Percentiles rank a stretch among this genome's conserved stretches.
phyloP scores from a whole-genome alignment of 2,329 filamentous ascomycete genomes.

The Gremmenia infestans region DNA sequence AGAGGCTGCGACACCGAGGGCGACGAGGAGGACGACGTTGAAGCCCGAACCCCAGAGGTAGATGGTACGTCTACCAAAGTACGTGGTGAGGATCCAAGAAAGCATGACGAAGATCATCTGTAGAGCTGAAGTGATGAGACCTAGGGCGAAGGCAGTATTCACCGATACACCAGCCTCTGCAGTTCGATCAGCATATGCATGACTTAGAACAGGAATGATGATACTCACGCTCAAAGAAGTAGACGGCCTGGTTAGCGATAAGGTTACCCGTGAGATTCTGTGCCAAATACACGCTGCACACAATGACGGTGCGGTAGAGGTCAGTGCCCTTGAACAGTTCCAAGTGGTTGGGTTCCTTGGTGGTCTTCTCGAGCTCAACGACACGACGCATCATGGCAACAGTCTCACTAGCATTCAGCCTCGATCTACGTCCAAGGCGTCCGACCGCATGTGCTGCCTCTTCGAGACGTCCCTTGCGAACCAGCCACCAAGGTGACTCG shows the following conservation, averaged over 20 bases:
- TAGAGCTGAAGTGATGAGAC: conserved; percentile 60
- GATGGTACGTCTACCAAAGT: conserved; percentile 58
- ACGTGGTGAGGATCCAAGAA: conserved; percentile 62
- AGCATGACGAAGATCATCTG: conserved; percentile 59
- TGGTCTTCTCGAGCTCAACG: conserved; percentile 47
- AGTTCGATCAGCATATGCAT: conserved; percentile 25
- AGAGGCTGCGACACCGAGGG: conserved; percentile 55
- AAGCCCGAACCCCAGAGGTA: conserved; percentile 56
- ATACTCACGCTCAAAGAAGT: conserved; percentile 45
- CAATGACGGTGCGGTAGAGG: conserved; percentile 50
- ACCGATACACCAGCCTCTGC: conserved; percentile 54
- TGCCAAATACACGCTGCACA: conserved; percentile 52
- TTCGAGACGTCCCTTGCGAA: conserved; percentile 38
- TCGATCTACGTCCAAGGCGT: conserved; percentile 43
- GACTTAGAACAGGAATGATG: not conserved
- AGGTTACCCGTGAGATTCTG: conserved; percentile 59
- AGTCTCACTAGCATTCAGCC: conserved; percentile 37
- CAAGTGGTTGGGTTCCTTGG: conserved; percentile 42
- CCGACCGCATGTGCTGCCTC: conserved; percentile 41
- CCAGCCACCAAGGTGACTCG: conserved; percentile 43
- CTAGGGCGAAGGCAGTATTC: conserved; percentile 54
- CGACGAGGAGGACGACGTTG: conserved; percentile 50
- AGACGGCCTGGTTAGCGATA: conserved; percentile 59
- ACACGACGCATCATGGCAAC: conserved; percentile 56
- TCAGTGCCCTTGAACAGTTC: conserved; percentile 54